phyloP scores from a whole-genome alignment of 1,284 basidiomycete genomes.

The Pyrrhoderma lamaoense region DNA sequence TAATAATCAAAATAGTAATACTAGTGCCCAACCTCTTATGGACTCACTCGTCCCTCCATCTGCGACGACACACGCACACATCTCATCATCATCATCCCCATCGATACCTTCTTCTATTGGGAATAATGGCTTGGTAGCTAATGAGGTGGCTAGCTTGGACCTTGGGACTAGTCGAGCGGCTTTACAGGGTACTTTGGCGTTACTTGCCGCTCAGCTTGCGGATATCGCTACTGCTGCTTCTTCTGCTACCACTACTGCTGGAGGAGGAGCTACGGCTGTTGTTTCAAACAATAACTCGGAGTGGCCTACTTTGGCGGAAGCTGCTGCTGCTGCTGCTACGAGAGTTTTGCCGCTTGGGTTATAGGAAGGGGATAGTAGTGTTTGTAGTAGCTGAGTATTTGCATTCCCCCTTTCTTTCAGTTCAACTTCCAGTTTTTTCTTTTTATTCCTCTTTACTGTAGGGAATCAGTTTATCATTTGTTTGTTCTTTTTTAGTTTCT shows the following conservation, averaged over 20 bases:
- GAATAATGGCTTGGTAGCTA: too few species aligned
- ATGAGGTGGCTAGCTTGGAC: conserved; percentile 9
- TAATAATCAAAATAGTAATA: not conserved
- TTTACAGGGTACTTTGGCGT: conserved; percentile 54
- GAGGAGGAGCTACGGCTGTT: too few species aligned
- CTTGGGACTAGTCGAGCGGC: conserved; percentile 43
- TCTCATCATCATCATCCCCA: conserved; percentile 10
- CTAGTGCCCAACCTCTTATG: too few species aligned
- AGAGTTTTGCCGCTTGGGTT: too few species aligned
- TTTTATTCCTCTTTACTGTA: too few species aligned
- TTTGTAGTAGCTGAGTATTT: too few species aligned
- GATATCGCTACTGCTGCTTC: conserved; percentile 39
- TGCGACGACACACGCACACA: not conserved
- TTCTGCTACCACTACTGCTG: not conserved
- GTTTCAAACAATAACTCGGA: not conserved
- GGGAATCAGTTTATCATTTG: too few species aligned
- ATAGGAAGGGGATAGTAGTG: too few species aligned
- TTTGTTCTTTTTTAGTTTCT: too few species aligned
- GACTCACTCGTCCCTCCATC: not conserved
- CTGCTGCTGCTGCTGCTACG: not conserved
- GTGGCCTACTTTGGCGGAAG: conserved; percentile 5
- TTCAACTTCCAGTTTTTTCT: too few species aligned
- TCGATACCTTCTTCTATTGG: conserved; percentile 4
- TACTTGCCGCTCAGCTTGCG: conserved; percentile 54
- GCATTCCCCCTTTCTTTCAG: too few species aligned